phyloP scores from a whole-genome alignment of 1,284 basidiomycete species.

The Amylostereum areolatum region DNA sequence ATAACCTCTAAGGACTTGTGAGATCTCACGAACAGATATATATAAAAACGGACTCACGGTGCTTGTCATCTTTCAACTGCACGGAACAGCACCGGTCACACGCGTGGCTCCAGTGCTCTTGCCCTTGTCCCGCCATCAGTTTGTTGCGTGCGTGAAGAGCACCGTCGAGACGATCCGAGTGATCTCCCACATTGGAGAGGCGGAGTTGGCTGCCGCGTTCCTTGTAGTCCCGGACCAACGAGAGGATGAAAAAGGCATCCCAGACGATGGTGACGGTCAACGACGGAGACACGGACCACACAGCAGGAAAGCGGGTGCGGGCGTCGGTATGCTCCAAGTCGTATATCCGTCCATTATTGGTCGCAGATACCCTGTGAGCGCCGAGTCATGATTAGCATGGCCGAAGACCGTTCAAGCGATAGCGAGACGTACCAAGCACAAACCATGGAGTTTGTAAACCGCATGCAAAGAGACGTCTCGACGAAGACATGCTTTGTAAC shows the following conservation, averaged over 20 bases:
- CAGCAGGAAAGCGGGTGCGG: not conserved
- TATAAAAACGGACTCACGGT: not conserved
- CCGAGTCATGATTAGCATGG: not conserved
- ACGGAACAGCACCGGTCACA: not conserved
- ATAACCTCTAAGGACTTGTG: not conserved
- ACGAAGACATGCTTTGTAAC: not conserved
- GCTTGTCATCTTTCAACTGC: not conserved
- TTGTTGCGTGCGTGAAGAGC: not conserved
- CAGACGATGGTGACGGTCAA: not conserved
- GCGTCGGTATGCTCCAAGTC: not conserved
- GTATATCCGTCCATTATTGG: not conserved
- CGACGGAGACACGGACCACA: not conserved
- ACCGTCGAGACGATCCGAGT: not conserved
- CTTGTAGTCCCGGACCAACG: not conserved
- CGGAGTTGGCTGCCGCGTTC: not conserved
- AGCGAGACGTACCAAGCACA: not conserved
- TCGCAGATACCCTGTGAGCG: not conserved
- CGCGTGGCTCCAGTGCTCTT: conserved; percentile 1
- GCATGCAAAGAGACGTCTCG: not conserved
- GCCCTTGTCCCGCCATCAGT: not conserved
- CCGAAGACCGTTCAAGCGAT: not conserved
- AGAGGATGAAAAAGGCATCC: not conserved
- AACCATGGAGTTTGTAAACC: not conserved
- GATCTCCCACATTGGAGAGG: not conserved
- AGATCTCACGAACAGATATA: not conserved